Evolutionary conservation across 176 grass and related monocot genomes (phyloP).

Genomic region (Carex littledalei): DNA sequence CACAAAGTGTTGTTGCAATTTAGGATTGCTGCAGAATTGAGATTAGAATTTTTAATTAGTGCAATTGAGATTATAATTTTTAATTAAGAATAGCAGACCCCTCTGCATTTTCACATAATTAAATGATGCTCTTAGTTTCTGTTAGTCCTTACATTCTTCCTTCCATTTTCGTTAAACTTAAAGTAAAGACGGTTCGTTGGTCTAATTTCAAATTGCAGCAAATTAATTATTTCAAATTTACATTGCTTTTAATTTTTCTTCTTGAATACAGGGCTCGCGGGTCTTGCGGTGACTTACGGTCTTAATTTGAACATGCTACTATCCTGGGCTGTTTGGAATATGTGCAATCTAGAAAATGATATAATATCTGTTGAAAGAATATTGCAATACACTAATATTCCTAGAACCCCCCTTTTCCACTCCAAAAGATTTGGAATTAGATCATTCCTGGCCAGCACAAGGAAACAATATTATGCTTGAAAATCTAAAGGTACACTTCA

Average conservation of each 20-base stretch:
- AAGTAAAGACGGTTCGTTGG: neutral
- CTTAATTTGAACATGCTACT: constrained; percentile 79
- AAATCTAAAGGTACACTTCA: constrained; percentile 10
- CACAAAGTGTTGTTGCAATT: neutral
- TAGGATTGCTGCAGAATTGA: neutral
- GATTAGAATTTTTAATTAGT: neutral
- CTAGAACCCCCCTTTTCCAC: constrained; percentile 55
- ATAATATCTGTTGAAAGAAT: constrained; percentile 93
- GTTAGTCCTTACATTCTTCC: neutral
- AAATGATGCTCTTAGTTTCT: neutral
- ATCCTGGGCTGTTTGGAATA: constrained; percentile 59
- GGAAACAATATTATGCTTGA: constrained; percentile 23
- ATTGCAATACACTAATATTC: constrained; percentile 71
- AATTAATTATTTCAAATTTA: neutral
- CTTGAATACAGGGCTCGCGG: constrained; percentile 47
- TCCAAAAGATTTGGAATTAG: constrained; percentile 15
- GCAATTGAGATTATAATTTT: too few relatives aligned
- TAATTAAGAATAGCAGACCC: neutral
- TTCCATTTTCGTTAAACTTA: neutral
- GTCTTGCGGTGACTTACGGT: constrained; percentile 76
- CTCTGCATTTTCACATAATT: neutral
- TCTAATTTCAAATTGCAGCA: neutral
- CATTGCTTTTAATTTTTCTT: neutral
- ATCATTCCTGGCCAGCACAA: constrained; percentile 17
- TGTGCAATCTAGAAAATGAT: constrained; percentile 72